phyloP scores from a whole-genome alignment of 148 eudicot genomes.

The Vaccinium vitisidaea region DNA sequence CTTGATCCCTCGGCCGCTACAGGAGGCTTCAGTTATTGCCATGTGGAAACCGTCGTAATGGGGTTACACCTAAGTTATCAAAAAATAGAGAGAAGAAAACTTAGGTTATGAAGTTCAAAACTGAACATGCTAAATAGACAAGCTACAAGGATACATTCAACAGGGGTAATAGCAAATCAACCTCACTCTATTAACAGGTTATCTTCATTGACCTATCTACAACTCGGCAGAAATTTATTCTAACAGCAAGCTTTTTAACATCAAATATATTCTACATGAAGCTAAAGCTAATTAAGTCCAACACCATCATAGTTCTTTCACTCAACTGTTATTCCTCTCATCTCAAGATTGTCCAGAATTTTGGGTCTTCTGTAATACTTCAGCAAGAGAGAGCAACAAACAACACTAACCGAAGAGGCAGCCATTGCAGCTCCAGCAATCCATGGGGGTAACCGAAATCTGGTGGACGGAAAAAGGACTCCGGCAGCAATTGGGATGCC shows the following conservation, averaged over 20 bases:
- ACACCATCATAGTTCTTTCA: constrained; percentile 20
- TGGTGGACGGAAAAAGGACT: constrained; percentile 59
- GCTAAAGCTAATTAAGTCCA: background rate
- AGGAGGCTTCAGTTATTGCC: no score
- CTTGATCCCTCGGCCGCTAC: no score
- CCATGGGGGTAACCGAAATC: constrained; percentile 93
- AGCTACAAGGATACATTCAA: background rate
- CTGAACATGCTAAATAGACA: background rate
- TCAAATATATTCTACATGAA: background rate
- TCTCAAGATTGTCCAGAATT: constrained; percentile 49
- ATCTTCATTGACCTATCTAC: background rate
- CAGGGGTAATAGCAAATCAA: background rate
- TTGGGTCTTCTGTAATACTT: constrained; percentile 78
- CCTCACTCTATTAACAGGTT: background rate
- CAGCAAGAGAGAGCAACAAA: constrained; percentile 85
- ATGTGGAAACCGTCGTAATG: no score
- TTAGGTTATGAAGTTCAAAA: background rate
- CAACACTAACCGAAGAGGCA: constrained; percentile 97
- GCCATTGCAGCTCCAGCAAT: constrained; percentile 99
- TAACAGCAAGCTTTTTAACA: constrained; percentile 1
- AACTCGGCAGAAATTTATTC: background rate
- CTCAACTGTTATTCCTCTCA: constrained; percentile 51
- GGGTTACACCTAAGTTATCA: background rate
- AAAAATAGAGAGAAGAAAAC: background rate
- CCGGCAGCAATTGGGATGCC: constrained; percentile 96